Conservation (phyloP, 495 filamentous ascomycete genomes). For the Tuber melanosporum region DNA sequence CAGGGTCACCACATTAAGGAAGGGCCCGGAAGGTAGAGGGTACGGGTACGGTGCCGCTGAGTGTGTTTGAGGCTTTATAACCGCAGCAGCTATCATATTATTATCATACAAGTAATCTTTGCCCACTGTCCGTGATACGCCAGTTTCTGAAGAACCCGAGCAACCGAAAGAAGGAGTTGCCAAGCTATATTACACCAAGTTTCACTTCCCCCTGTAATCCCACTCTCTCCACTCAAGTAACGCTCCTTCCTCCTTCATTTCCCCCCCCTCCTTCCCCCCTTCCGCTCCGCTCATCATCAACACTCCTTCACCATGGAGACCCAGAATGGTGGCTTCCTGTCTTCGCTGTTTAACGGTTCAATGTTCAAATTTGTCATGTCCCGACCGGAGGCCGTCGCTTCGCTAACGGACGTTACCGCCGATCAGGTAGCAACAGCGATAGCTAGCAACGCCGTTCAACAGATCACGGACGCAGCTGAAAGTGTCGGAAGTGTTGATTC, state of each 20-base stretch:
- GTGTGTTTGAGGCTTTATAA: not conserved
- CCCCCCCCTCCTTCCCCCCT: not conserved
- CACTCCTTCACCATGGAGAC: constrained; percentile 6
- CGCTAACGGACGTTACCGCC: not conserved
- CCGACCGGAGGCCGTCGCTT: not conserved
- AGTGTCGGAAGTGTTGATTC: not conserved
- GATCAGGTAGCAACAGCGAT: not conserved
- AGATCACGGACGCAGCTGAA: not conserved
- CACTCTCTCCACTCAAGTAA: not conserved
- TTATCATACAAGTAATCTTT: not conserved
- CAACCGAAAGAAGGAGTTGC: not conserved
- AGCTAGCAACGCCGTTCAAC: constrained; percentile 1
- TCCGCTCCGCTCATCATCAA: not conserved
- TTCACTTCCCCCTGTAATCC: not conserved
- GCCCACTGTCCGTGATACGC: too few relatives aligned
- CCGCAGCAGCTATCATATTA: too few relatives aligned
- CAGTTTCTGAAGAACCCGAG: too few relatives aligned
- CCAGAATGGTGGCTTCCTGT: constrained; percentile 3
- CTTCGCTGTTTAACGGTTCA: not conserved
- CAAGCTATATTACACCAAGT: not conserved
- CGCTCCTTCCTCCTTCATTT: not conserved
- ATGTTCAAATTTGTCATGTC: not conserved
- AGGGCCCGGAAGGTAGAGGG: too few relatives aligned
- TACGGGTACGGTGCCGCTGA: not conserved
- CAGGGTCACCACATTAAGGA: too few relatives aligned